These are phyloP conservation scores for Quercus dentata DNA, from an alignment of 306 rosid species.

Conservation along the genomic window DNA sequence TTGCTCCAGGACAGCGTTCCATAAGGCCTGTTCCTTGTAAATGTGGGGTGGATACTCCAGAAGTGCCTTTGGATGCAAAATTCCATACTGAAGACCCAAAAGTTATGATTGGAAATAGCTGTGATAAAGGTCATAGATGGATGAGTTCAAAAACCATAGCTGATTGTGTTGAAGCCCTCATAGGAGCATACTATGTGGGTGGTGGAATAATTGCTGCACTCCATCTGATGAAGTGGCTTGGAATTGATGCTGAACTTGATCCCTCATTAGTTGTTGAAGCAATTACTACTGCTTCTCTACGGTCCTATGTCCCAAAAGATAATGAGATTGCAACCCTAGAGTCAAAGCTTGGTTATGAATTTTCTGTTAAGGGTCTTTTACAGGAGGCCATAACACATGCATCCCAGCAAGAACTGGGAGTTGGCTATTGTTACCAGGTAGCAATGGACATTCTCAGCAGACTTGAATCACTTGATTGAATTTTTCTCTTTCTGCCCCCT, in stretches of 20 bases:
- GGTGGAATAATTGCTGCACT: slow-evolving; percentile 80
- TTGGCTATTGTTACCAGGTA: slow-evolving; percentile 82
- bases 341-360: slow-evolving; percentile 62
- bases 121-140: slow-evolving; percentile 93
- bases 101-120: slow-evolving; percentile 69
- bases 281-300: slow-evolving; percentile 61
- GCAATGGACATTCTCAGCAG: not conserved
- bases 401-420: slow-evolving; percentile 54
- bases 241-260: slow-evolving; percentile 66
- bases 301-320: slow-evolving; percentile 43
- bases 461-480: slow-evolving; percentile 3
- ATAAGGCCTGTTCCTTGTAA: slow-evolving; percentile 56
- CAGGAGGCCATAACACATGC: slow-evolving; percentile 79
- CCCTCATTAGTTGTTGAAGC: slow-evolving; percentile 64
- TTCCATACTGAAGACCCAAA: slow-evolving; percentile 73
- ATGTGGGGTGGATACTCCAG: slow-evolving; percentile 75
- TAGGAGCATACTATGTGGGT: slow-evolving; percentile 81
- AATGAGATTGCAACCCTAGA: slow-evolving; percentile 62
- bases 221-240: slow-evolving; percentile 83
- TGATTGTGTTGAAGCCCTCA: slow-evolving; percentile 91
- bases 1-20: slow-evolving; percentile 80
- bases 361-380: slow-evolving; percentile 80
- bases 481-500: not conserved
- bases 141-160: slow-evolving; percentile 84
- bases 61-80: slow-evolving; percentile 68